These are phyloP conservation scores for Seminavis robusta DNA, from an alignment of 108 stramenopile genomes.

Conservation along the genomic window DNA sequence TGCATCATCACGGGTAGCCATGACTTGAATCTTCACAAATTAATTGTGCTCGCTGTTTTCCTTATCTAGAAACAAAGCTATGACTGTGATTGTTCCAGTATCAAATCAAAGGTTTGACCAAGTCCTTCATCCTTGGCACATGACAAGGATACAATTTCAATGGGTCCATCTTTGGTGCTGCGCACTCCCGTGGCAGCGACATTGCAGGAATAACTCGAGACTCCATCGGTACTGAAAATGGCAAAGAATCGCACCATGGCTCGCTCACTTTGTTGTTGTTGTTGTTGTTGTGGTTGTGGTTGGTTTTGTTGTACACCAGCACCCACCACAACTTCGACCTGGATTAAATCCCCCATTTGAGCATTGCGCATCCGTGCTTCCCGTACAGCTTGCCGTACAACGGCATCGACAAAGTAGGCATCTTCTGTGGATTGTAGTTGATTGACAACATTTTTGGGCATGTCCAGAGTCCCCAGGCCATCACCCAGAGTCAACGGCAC, in stretches of 20 bases:
- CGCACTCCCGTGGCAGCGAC: conserved; percentile 23
- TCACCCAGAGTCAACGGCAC: conserved; percentile 18
- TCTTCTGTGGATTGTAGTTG: conserved; percentile 18
- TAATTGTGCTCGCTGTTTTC: too few species aligned
- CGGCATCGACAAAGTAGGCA: conserved; percentile 21
- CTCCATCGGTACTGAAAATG: conserved; percentile 35
- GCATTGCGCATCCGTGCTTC: conserved; percentile 17
- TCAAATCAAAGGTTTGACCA: conserved; percentile 34
- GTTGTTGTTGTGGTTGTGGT: too few species aligned
- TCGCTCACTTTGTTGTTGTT: too few species aligned
- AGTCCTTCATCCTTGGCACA: conserved; percentile 40
- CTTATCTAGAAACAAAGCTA: too few species aligned
- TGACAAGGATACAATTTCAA: conserved; percentile 22
- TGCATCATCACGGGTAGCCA: too few species aligned
- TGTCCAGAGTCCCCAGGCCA: conserved; percentile 29
- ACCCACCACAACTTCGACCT: conserved; percentile 29
- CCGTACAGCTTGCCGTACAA: conserved; percentile 29
- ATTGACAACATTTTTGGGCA: conserved; percentile 28
- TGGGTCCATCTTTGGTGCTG: conserved; percentile 7
- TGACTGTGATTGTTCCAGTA: conserved; percentile 16
- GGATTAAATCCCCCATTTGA: conserved; percentile 25
- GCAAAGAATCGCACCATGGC: conserved; percentile 37
- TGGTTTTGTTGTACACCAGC: conserved; percentile 16
- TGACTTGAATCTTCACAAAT: too few species aligned
- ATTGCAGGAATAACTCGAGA: conserved; percentile 28